Evolutionary conservation across 768 basidiomycete genomes (phyloP).

Genomic region (Neoboletus brunneissimus): DNA sequence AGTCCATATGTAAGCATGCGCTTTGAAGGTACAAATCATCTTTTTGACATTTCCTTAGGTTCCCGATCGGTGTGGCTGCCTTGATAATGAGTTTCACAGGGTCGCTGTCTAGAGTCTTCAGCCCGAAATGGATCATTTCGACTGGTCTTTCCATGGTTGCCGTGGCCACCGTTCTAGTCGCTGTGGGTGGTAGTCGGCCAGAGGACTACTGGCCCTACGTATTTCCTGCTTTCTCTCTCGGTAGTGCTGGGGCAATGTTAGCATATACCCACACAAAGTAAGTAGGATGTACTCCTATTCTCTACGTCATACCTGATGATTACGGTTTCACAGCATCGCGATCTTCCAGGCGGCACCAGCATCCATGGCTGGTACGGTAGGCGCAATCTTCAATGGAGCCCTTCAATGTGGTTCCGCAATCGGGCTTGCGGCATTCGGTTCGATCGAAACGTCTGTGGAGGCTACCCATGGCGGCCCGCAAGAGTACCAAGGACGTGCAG

Average conservation of each 20-base stretch:
- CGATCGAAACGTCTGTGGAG: conserved; percentile 47
- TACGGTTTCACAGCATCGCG: conserved; percentile 38
- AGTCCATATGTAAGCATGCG: conserved; percentile 36
- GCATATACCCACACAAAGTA: conserved; percentile 49
- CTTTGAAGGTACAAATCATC: neutral
- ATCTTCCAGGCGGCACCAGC: conserved; percentile 48
- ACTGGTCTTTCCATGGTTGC: conserved; percentile 38
- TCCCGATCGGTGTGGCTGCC: conserved; percentile 41
- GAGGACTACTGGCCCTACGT: conserved; percentile 45
- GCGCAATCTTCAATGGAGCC: conserved; percentile 54
- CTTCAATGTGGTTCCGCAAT: conserved; percentile 53
- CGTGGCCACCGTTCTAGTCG: conserved; percentile 40
- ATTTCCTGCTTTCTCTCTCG: conserved; percentile 50
- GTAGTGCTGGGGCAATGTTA: conserved; percentile 45
- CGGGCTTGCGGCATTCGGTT: conserved; percentile 46
- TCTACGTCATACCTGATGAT: neutral
- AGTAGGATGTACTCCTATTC: neutral
- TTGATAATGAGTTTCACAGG: conserved; percentile 40
- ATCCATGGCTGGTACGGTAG: conserved; percentile 52
- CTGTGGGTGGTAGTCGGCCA: conserved; percentile 39
- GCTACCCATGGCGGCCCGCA: conserved; percentile 28
- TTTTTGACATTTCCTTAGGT: conserved; percentile 23
- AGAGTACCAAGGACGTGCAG: conserved; percentile 40
- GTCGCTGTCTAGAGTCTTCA: conserved; percentile 36
- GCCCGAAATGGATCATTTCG: conserved; percentile 47